Conservation (phyloP, 2,329 filamentous ascomycete genomes). For the Penicillium capsulatum region DNA sequence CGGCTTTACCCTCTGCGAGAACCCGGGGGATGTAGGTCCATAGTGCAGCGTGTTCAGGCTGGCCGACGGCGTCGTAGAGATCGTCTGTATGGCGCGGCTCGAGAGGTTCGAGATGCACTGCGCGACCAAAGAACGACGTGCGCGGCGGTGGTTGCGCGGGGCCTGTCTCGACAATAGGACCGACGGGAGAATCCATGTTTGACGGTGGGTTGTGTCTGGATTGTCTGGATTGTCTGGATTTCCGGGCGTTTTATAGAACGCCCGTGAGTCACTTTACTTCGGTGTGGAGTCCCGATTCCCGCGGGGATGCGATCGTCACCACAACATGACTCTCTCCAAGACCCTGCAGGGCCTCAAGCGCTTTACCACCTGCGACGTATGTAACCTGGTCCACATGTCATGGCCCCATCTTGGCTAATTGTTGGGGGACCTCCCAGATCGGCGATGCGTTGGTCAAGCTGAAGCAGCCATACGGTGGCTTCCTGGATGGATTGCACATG, state of each 20-base stretch:
- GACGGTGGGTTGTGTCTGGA: background rate
- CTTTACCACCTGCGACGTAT: constrained; percentile 16
- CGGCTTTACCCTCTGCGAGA: constrained; percentile 27
- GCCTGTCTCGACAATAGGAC: constrained; percentile 6
- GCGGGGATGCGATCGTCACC: too few relatives aligned
- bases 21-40: constrained; percentile 38
- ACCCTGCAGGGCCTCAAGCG: constrained; percentile 11
- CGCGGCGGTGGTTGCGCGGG: constrained; percentile 9
- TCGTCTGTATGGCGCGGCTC: constrained; percentile 16
- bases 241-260: background rate
- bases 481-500: constrained; percentile 16
- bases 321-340: constrained; percentile 9
- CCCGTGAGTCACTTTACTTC: background rate
- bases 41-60: constrained; percentile 20
- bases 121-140: constrained; percentile 8
- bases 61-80: constrained; percentile 20
- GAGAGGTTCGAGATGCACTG: constrained; percentile 20
- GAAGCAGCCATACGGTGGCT: constrained; percentile 15
- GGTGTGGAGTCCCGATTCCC: too few relatives aligned
- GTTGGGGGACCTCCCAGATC: too few relatives aligned
- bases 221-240: too few relatives aligned
- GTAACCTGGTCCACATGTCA: too few relatives aligned
- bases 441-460: constrained; percentile 16
- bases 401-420: too few relatives aligned
- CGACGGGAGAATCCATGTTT: constrained; percentile 7